Evolutionary conservation across 2,329 filamentous ascomycete genomes (phyloP).

Genomic region (Pseudonectria buxi): DNA sequence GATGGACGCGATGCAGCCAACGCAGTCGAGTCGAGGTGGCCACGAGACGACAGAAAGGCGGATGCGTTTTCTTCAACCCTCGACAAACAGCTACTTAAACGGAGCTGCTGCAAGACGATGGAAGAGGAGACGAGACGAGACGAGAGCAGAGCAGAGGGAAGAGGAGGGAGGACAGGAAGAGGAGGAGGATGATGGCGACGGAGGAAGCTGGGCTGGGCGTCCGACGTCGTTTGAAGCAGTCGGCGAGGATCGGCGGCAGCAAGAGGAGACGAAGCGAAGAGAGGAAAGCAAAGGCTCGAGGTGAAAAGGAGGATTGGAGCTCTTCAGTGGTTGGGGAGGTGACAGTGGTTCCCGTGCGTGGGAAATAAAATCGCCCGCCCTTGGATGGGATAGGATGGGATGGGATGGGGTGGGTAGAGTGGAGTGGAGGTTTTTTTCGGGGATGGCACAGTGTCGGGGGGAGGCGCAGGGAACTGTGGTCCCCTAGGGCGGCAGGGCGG

Average conservation of each 20-base stretch:
- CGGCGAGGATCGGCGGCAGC: slow-evolving; percentile 20
- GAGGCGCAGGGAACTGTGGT: slow-evolving; percentile 8
- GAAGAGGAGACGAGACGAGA: slow-evolving; percentile 2
- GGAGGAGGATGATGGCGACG: slow-evolving; percentile 8
- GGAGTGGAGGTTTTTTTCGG: slow-evolving; percentile 20
- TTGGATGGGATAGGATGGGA: too few relatives aligned
- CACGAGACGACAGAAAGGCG: too few relatives aligned
- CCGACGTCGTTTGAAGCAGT: slow-evolving; percentile 14
- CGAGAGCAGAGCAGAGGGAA: slow-evolving; percentile 9
- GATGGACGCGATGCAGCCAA: too few relatives aligned
- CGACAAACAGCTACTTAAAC: too few relatives aligned
- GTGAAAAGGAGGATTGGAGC: slow-evolving; percentile 4
- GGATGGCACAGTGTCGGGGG: slow-evolving; percentile 1
- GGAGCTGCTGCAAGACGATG: neutral
- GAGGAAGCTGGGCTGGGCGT: slow-evolving; percentile 8
- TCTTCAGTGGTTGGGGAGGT: slow-evolving; percentile 19
- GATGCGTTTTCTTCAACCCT: too few relatives aligned
- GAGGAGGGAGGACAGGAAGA: slow-evolving; percentile 10
- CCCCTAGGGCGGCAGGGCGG: slow-evolving; percentile 3
- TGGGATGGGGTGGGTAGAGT: too few relatives aligned
- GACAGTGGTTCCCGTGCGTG: slow-evolving; percentile 18
- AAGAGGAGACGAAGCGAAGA: slow-evolving; percentile 16
- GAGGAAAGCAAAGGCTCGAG: slow-evolving; percentile 11
- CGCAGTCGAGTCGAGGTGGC: too few relatives aligned
- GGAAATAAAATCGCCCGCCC: slow-evolving; percentile 6